phyloP scores from a whole-genome alignment of 805 yeast species.

The Zygosaccharomyces siamensis region DNA sequence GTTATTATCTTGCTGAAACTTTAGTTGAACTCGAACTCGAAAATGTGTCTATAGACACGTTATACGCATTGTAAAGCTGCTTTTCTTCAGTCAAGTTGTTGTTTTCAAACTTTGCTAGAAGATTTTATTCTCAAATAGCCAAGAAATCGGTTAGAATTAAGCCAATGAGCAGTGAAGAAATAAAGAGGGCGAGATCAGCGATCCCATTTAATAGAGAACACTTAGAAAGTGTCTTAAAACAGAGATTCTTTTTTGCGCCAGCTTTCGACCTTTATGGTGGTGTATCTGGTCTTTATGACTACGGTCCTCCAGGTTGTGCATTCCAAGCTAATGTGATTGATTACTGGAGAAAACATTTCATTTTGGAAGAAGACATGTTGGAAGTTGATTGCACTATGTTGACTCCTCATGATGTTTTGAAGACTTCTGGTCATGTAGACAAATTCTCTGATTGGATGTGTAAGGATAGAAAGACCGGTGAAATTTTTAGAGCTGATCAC shows the following conservation, averaged over 20 bases:
- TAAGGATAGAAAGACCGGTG: constrained; percentile 91
- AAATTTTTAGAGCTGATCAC: constrained; percentile 97
- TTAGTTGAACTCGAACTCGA: not conserved
- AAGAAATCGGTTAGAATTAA: constrained; percentile 28
- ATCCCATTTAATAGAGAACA: constrained; percentile 71
- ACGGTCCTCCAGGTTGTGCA: constrained; percentile 99
- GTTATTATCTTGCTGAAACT: not conserved
- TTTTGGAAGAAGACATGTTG: constrained; percentile 96
- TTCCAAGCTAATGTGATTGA: constrained; percentile 94
- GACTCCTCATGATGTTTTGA: constrained; percentile 95
- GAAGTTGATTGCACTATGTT: constrained; percentile 98
- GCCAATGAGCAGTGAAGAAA: constrained; percentile 34
- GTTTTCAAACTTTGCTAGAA: constrained; percentile 20
- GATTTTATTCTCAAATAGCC: constrained; percentile 27
- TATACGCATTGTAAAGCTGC: not conserved
- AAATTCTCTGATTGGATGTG: constrained; percentile 99
- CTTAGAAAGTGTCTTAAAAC: constrained; percentile 84
- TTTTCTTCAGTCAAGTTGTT: constrained; percentile 18
- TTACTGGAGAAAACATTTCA: constrained; percentile 95
- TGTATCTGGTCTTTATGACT: constrained; percentile 95
- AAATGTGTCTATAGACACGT: not conserved
- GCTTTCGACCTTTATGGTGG: constrained; percentile 98
- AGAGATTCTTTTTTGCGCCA: constrained; percentile 97
- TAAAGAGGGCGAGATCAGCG: constrained; percentile 30
- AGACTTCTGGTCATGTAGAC: constrained; percentile 99